Conservation (phyloP, 495 filamentous ascomycete genomes). For the Paragyromitra xinjiangensis region DNA sequence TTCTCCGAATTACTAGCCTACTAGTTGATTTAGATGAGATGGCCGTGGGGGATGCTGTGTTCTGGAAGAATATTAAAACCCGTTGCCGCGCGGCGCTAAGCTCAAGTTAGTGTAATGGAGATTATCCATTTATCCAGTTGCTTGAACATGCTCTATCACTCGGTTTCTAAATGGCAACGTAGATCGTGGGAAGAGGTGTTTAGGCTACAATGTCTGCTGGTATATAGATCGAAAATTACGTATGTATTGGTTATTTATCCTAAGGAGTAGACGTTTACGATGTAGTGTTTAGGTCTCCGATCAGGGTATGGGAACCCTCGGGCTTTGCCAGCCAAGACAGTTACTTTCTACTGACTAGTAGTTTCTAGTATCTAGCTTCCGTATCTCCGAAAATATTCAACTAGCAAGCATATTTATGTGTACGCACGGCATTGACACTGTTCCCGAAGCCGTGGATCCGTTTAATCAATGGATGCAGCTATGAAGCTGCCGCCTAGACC, state of each 20-base stretch:
- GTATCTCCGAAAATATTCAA: no score
- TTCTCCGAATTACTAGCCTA: neutral
- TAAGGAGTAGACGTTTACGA: neutral
- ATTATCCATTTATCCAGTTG: slow-evolving; percentile 4
- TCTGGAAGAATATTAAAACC: slow-evolving; percentile 2
- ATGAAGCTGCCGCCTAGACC: no score
- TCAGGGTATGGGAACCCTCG: no score
- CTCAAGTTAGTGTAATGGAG: neutral
- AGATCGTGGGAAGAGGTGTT: neutral
- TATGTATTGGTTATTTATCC: neutral
- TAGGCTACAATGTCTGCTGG: neutral
- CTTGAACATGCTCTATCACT: neutral
- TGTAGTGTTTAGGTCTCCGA: no score
- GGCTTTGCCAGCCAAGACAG: no score
- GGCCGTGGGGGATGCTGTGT: neutral
- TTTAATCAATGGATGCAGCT: no score
- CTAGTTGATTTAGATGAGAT: neutral
- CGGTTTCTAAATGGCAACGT: neutral
- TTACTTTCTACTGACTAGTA: no score
- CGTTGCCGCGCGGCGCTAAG: neutral
- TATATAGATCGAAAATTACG: neutral
- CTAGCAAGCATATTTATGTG: no score
- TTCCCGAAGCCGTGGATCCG: no score
- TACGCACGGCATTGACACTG: no score
- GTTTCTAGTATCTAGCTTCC: no score